phyloP scores from a whole-genome alignment of 2,329 filamentous ascomycete species.

The Westerdykella sp. region DNA sequence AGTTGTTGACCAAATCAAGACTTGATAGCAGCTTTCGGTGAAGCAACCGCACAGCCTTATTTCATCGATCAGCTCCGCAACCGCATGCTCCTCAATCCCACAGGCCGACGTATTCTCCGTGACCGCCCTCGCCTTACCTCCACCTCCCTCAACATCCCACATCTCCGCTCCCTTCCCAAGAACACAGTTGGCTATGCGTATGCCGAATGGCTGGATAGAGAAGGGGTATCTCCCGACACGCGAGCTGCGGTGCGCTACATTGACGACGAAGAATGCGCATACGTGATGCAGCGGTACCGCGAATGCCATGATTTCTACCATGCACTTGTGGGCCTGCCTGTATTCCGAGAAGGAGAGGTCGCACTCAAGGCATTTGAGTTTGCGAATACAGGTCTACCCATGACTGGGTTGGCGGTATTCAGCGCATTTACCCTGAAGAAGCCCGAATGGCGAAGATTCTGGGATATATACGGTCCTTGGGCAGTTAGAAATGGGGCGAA shows the following conservation, averaged over 20 bases:
- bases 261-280: conserved; percentile 90
- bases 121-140: conserved; percentile 86
- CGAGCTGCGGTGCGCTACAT: conserved; percentile 78
- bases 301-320: conserved; percentile 99
- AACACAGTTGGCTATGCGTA: conserved; percentile 78
- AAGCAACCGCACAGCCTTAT: conserved; percentile 89
- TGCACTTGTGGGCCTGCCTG: conserved; percentile 81
- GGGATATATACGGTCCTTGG: conserved; percentile 77
- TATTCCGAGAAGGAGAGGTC: conserved; percentile 91
- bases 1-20: conserved; percentile 47
- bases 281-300: conserved; percentile 96
- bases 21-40: conserved; percentile 88
- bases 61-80: conserved; percentile 89
- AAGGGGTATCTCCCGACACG: conserved; percentile 89
- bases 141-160: conserved; percentile 57
- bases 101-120: conserved; percentile 83
- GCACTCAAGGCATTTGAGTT: conserved; percentile 99
- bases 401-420: conserved; percentile 83
- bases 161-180: conserved; percentile 64
- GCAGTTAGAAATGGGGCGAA: conserved; percentile 74
- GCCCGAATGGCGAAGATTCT: conserved; percentile 61
- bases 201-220: conserved; percentile 83
- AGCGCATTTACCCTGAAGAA: conserved; percentile 61
- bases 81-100: conserved; percentile 79
- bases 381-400: conserved; percentile 85